phyloP scores from a whole-genome alignment of 2,329 filamentous ascomycete genomes.

The Trichoderma arundinaceum region DNA sequence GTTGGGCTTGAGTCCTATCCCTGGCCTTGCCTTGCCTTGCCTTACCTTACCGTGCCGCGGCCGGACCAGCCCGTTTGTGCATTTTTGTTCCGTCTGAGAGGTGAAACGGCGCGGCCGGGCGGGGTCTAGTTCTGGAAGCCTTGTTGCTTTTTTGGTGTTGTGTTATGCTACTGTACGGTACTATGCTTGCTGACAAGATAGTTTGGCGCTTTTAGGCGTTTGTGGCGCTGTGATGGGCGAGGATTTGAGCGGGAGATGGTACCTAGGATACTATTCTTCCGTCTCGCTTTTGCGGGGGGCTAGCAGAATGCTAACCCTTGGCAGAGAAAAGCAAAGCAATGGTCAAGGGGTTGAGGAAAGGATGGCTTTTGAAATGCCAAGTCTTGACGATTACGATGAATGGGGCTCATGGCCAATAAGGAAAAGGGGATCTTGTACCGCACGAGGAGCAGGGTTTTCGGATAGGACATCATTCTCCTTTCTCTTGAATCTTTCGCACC shows the following conservation, averaged over 20 bases:
- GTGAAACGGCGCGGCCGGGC: conserved; percentile 5
- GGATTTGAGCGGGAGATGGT: too few species aligned
- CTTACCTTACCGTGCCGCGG: not conserved
- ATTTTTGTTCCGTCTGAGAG: conserved; percentile 4
- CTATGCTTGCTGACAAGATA: too few species aligned
- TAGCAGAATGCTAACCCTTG: too few species aligned
- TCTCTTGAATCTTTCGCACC: too few species aligned
- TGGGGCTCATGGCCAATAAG: conserved; percentile 2
- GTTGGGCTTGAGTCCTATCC: conserved; percentile 6
- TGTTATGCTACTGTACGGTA: not conserved
- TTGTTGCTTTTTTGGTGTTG: not conserved
- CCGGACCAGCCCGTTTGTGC: conserved; percentile 9
- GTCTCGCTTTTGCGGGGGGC: not conserved
- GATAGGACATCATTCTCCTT: not conserved
- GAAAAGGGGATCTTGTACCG: conserved; percentile 6
- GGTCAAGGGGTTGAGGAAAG: not conserved
- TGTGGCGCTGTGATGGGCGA: too few species aligned
- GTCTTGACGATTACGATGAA: not conserved
- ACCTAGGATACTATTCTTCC: not conserved
- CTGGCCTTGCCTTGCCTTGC: not conserved
- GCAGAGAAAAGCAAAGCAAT: too few species aligned
- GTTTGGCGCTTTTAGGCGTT: too few species aligned
- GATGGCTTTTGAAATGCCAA: not conserved
- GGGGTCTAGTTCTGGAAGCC: conserved; percentile 10
- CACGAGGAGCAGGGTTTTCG: not conserved